Percentiles rank a stretch among this genome's conserved stretches.
Conservation (phyloP, 129 eudicot species). For the Scalesia atractyloides region DNA sequence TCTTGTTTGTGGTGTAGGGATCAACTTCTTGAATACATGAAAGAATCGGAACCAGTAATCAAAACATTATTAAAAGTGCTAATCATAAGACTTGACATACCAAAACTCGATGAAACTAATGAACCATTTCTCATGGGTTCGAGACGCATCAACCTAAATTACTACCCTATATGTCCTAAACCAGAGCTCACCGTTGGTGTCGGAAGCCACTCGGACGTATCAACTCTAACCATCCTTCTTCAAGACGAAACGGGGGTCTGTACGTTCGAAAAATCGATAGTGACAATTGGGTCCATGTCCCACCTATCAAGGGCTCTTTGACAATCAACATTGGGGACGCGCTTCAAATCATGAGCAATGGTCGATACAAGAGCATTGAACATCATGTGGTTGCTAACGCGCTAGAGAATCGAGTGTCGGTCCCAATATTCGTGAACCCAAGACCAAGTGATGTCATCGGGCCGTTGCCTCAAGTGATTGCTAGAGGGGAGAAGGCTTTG, state of each 20-base stretch:
- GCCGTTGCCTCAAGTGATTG: conserved; percentile 32
- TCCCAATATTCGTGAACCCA: conserved; percentile 55
- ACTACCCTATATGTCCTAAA: conserved; percentile 51
- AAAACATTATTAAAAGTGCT: conserved; percentile 34
- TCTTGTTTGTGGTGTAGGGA: conserved; percentile 29
- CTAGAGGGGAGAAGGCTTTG: conserved; percentile 40
- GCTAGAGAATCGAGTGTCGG: conserved; percentile 38
- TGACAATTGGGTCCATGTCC: conserved; percentile 49
- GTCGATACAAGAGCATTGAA: conserved; percentile 53
- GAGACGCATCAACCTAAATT: conserved; percentile 50
- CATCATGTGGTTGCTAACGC: conserved; percentile 51
- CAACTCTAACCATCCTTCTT: conserved; percentile 47
- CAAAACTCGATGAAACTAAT: conserved; percentile 30
- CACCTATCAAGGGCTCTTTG: conserved; percentile 45
- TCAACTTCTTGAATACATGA: conserved; percentile 41
- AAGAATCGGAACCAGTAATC: conserved; percentile 35
- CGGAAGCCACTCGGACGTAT: conserved; percentile 56
- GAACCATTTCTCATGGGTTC: conserved; percentile 49
- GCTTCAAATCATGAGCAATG: conserved; percentile 56
- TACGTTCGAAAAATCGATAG: conserved; percentile 41
- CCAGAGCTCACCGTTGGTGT: conserved; percentile 60
- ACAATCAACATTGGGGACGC: conserved; percentile 55
- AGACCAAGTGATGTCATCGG: conserved; percentile 41
- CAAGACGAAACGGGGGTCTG: conserved; percentile 52
- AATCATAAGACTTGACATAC: conserved; percentile 38